phyloP scores from a whole-genome alignment of 2,329 filamentous ascomycete genomes.

The Fusarium coffeatum region DNA sequence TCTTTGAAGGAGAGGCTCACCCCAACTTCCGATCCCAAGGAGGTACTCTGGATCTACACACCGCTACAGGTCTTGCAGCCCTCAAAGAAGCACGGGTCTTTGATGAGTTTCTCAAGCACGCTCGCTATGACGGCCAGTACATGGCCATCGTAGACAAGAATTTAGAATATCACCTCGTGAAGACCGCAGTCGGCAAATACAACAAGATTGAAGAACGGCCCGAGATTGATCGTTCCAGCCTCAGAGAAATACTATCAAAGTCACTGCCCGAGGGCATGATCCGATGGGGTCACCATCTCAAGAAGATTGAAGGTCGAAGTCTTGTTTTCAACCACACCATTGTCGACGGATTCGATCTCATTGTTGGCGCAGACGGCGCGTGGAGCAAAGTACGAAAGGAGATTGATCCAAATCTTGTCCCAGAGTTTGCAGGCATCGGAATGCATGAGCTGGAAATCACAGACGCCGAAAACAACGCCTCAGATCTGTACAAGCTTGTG shows the following conservation, averaged over 20 bases:
- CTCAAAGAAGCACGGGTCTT: conserved; percentile 62
- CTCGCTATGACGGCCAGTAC: conserved; percentile 64
- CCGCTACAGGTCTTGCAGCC: conserved; percentile 61
- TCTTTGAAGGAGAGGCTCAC: conserved; percentile 63
- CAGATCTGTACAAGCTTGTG: conserved; percentile 57
- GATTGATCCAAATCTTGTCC: conserved; percentile 53
- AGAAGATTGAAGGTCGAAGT: conserved; percentile 50
- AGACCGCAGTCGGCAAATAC: conserved; percentile 36
- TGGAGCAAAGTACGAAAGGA: conserved; percentile 52
- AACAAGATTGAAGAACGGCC: conserved; percentile 54
- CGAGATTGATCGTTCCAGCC: conserved; percentile 64
- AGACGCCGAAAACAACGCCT: conserved; percentile 55
- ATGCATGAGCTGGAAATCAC: conserved; percentile 57
- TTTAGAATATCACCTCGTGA: conserved; percentile 51
- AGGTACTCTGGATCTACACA: conserved; percentile 67
- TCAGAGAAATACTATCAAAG: conserved; percentile 58
- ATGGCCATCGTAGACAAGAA: conserved; percentile 59
- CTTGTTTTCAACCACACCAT: conserved; percentile 55
- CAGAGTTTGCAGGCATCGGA: conserved; percentile 60
- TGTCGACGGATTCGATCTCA: conserved; percentile 53
- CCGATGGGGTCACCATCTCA: conserved; percentile 59
- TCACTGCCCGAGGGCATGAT: conserved; percentile 59
- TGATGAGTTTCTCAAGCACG: conserved; percentile 61
- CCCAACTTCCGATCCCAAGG: conserved; percentile 61
- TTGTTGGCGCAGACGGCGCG: conserved; percentile 54